Evolutionary conservation across 441 rosid species (phyloP), one percentile per base, ranked within the genome.

Genomic region (Adansonia gregorii): DNA sequence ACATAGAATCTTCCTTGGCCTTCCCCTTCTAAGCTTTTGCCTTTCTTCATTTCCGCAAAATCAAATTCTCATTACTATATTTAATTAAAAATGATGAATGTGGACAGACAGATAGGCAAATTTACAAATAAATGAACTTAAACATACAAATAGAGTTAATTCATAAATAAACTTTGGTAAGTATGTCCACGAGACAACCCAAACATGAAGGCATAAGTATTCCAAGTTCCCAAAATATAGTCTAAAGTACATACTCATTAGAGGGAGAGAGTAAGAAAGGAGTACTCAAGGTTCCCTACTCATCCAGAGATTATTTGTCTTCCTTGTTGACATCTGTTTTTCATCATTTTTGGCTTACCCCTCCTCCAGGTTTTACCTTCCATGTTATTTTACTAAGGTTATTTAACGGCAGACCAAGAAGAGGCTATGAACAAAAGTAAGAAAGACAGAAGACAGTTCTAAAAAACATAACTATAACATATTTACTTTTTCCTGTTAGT

Each of bases 311-410:
- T 43, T 67, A 19, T 58, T 55, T 35, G 5, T 66, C 76, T 49
- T 49, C 11, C 58, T 14, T 31, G 68, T 6, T 1, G 19, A 64
- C 45, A 46, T 11, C 51, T 74, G 46, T 56, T 55, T 56, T 17
- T 7, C 59, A n/a, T 54, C 22, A n/a, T n/a, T 65, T 46, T 76
- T 11, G 82, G 81, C 49, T 78, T 67, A 51, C 77, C 74, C 46
- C 82, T 67, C 60, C 56, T 75, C 41, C 65, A 45, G n/a, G 49
- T 59, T 54, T 1, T 55, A 49, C 14, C 82, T 81, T 78, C 76
- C 69, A 24, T 19, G 7, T 39, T 3, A 2, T 35, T 17, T 9
- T 14, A 55, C 31, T 35, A 22, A 51, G 17, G 59, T 51, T 64
- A 48, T 35, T 35, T 12, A 22, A 24, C 3, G 48, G 74, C 22